Conservation (phyloP, 208 protist species). For the Vickermania ingenoplastis region DNA sequence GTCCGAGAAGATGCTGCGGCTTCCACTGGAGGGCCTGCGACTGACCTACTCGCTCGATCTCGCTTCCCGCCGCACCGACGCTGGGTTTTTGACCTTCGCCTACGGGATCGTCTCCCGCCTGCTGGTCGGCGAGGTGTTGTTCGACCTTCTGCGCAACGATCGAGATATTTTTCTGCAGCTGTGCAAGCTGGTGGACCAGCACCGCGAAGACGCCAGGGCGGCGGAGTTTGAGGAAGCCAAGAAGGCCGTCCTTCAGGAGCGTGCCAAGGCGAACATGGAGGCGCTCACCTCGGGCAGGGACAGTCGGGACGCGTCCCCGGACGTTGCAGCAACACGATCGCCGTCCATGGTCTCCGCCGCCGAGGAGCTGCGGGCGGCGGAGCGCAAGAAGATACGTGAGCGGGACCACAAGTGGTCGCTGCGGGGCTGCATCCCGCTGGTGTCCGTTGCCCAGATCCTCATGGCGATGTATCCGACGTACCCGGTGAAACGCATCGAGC, state of each 20-base stretch:
- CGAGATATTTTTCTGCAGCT: slow-evolving; percentile 28
- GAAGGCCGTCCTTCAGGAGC: not conserved
- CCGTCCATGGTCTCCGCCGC: not conserved
- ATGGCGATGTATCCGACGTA: slow-evolving; percentile 68
- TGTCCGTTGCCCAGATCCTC: slow-evolving; percentile 42
- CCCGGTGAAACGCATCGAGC: slow-evolving; percentile 18
- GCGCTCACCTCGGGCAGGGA: not conserved
- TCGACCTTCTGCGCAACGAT: slow-evolving; percentile 46
- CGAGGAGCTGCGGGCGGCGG: not conserved
- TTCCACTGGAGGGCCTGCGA: slow-evolving; percentile 28
- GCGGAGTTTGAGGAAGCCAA: slow-evolving; percentile 1
- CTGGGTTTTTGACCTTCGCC: slow-evolving; percentile 51
- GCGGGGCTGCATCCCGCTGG: slow-evolving; percentile 39
- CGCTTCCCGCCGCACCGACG: slow-evolving; percentile 25
- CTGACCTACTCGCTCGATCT: slow-evolving; percentile 60
- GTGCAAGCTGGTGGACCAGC: slow-evolving; percentile 34
- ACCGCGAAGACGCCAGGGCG: slow-evolving; percentile 7
- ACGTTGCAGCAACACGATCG: not conserved
- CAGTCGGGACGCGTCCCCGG: too few relatives aligned
- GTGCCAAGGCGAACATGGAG: not conserved
- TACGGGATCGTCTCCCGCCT: slow-evolving; percentile 46
- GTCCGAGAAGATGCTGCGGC: slow-evolving; percentile 4
- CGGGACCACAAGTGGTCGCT: not conserved
- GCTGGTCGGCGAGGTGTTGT: slow-evolving; percentile 33
- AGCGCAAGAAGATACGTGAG: not conserved